phyloP scores from a whole-genome alignment of 208 protist species.

The Jaenimonas drosophilae region DNA sequence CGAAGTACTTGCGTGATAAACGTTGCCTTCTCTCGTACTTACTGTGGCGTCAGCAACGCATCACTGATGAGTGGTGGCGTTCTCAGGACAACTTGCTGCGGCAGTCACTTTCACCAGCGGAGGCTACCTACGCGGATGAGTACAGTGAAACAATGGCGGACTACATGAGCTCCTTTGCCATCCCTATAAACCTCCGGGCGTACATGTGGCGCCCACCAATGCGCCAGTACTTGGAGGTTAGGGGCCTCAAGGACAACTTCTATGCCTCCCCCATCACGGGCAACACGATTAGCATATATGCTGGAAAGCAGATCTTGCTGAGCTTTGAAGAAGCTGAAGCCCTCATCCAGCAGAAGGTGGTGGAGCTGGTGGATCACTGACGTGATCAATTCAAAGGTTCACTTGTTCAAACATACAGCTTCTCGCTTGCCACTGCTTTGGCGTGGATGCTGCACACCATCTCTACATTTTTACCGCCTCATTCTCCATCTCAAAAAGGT shows the following conservation, averaged over 20 bases:
- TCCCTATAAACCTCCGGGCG: conserved; percentile 67
- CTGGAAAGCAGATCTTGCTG: conserved; percentile 62
- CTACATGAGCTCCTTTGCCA: conserved; percentile 84
- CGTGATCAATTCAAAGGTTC: no score
- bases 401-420: no score
- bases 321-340: conserved; percentile 77
- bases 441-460: no score
- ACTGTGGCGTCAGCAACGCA: conserved; percentile 55
- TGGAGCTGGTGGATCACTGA: conserved; percentile 40
- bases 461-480: no score
- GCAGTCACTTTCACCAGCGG: conserved; percentile 29
- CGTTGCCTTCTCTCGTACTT: conserved; percentile 71
- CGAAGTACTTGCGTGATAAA: conserved; percentile 73
- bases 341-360: conserved; percentile 67
- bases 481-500: no score
- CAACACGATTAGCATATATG: conserved; percentile 61
- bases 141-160: conserved; percentile 77
- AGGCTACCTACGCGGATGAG: conserved; percentile 54
- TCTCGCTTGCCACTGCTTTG: no score
- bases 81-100: conserved; percentile 56
- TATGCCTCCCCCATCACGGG: conserved; percentile 66
- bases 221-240: conserved; percentile 63
- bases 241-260: conserved; percentile 53
- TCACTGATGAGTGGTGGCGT: conserved; percentile 66
- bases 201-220: conserved; percentile 76